A percentile compares a stretch with the other conserved stretches of the same genome.
These are phyloP conservation scores for Geotrichum histeridarum DNA, from an alignment of 1,139 yeast genomes.

Conservation along the genomic window DNA sequence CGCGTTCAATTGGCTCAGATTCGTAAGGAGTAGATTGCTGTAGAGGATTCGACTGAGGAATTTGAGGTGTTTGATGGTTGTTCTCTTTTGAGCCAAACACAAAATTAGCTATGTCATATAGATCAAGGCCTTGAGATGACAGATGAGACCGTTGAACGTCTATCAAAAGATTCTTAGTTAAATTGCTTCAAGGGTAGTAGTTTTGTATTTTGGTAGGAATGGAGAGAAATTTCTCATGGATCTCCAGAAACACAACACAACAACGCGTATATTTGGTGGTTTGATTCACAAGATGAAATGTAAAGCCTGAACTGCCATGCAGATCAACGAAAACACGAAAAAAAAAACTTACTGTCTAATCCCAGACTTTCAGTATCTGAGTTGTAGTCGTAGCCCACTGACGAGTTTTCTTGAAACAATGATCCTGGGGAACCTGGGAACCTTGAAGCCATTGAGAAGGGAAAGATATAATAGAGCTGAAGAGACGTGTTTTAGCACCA, in stretches of 20 bases:
- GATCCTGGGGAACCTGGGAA: constrained; percentile 3
- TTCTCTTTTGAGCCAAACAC: not conserved
- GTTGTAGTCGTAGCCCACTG: constrained; percentile 4
- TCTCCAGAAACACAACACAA: not conserved
- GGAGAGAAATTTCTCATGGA: not conserved
- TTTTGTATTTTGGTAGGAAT: not conserved
- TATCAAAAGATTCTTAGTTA: not conserved
- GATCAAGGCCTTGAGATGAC: constrained; percentile 8
- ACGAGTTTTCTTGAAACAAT: constrained; percentile 8
- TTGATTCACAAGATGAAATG: not conserved
- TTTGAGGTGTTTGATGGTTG: not conserved
- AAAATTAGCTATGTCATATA: not conserved
- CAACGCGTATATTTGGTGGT: constrained; percentile 7
- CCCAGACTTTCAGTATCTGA: constrained; percentile 9
- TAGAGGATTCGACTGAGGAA: not conserved
- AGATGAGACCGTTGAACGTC: constrained; percentile 7
- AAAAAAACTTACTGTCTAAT: constrained; percentile 2
- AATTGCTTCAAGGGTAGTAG: not conserved
- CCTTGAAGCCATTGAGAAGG: not conserved
- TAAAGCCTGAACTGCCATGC: not conserved
- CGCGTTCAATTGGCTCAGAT: not conserved
- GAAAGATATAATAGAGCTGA: not conserved
- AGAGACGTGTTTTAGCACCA: not conserved
- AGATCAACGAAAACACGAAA: not conserved
- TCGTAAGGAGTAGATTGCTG: constrained; percentile 10